Evolutionary conservation across 306 rosid genomes (phyloP), one percentile per base, ranked within the genome.

Genomic region (Castanea sativa): DNA sequence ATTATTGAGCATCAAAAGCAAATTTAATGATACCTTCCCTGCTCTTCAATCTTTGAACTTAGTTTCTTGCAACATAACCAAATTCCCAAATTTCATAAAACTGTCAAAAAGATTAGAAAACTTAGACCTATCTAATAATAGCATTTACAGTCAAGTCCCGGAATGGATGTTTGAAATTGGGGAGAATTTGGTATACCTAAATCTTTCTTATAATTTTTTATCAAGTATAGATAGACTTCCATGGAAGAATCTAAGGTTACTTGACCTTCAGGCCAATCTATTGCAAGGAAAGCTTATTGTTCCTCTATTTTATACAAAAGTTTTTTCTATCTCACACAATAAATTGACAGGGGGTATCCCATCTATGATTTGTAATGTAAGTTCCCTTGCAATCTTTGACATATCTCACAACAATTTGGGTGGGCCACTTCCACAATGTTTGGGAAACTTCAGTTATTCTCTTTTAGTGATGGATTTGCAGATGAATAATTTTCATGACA

Each of bases 361-460:
- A 38, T 38, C 43, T 7, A 38, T 38, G 90, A 45, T 81, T 6
- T 81, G 80, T 73, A 52, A 15, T 18, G 4, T 55, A 11, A 30
- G 35, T 32, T 2, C 3, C 27, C 38, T 82, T 8, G 0, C 1
- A 0, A 1, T 72, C 30, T 71, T 73, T 45, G 67, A 32, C 55
- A 9, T 82, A 6, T 64, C 85, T 0, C 38, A 25, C 12, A 82
- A 82, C 73, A 74, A 7, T 2, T 35, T 82, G 1, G 55, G 14
- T 61, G 81, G 85, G 10, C n/a, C 27, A 19, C 61, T 82, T 58
- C 87, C 90, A 18, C 78, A 68, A 73, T 82, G 92, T 29, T 1
- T 83, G 0, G 74, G 71, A 49, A 56, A 67, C 27, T 25, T 78
- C 5, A 18, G n/a, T 53, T 51, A 20, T 64, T n/a, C 0, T 8